Base-by-base conservation (phyloP, 2,329 filamentous ascomycete species). In the Acrodontium crateriforme region DNA sequence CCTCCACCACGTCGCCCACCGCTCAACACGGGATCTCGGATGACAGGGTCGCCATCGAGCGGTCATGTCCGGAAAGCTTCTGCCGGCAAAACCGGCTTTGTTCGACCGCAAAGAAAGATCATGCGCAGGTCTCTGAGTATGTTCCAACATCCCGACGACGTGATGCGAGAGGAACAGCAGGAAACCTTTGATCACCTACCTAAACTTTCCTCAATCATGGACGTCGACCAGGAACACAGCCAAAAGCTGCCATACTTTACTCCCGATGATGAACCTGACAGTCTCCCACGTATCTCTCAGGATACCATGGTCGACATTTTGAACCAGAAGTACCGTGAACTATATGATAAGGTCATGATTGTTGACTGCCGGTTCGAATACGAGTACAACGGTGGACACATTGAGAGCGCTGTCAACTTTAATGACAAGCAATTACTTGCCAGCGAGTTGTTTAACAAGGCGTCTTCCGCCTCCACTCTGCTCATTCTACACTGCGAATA, bases 321-420 rank as follows among this genome's bases (percentile, higher is more conserved):
- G 36, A 79, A 93, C 54, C 84, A 84, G 36, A 78, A 80, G 44
- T 93, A 76, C 57, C 71, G 74, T 45, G 66, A 75, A 15, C 55
- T 71, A 14, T 95, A 80, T 53, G 74, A 84, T 35, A 71, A 85
- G 50, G 76, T 82, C 52, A 71, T 92, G 55, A 68, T 98, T 47
- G 78, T 98, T 46, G 89, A 98, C 56, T 98, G 89, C 55, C 80
- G 89, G 12, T 98, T 98, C 52, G 89, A 98, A 64, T 98, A 98
- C 55, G 89, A 98, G 59, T 98, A 91, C 52, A 78, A 93, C 10
- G 89, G 89, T 31, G 89, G 89, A 18, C 89, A 98, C 54, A 94
- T 98, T 49, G 71, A 84, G 42, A 80, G 80, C 11, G 89, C 89
- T 23, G 66, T 93, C 58, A 98, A 98, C 63, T 89, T 84, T 63